phyloP scores from a whole-genome alignment of 768 basidiomycete species.

The Rhizopogon vesiculosus region DNA sequence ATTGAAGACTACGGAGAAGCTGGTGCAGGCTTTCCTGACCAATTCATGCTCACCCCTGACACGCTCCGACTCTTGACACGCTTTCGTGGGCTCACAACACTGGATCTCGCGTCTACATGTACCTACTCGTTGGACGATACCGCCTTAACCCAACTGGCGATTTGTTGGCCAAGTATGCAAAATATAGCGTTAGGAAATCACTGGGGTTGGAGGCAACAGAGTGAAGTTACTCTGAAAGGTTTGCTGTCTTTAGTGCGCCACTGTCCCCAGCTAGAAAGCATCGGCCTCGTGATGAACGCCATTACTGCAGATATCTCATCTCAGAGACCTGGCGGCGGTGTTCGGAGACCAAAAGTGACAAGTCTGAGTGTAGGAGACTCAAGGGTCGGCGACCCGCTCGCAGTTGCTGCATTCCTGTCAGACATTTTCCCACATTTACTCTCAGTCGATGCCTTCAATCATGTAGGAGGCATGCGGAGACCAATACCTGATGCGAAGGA shows the following conservation, averaged over 20 bases:
- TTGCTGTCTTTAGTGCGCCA: conserved; percentile 4
- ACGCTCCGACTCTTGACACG: conserved; percentile 1
- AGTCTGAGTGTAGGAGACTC: conserved; percentile 1
- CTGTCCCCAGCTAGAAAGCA: background rate
- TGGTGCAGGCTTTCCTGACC: background rate
- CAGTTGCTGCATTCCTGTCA: conserved; percentile 1
- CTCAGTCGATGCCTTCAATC: background rate
- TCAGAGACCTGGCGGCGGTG: background rate
- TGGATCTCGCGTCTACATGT: background rate
- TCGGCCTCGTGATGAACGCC: conserved; percentile 1
- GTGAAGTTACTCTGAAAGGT: conserved; percentile 1
- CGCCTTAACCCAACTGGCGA: conserved; percentile 2
- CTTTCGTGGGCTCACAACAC: background rate
- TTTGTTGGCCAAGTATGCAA: conserved; percentile 3
- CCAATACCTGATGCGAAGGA: background rate
- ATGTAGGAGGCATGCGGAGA: background rate
- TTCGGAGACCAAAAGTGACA: background rate
- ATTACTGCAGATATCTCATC: conserved; percentile 1
- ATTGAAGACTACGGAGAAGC: background rate
- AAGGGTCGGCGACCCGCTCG: background rate
- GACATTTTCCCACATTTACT: background rate
- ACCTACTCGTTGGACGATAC: conserved; percentile 3
- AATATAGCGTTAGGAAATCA: background rate
- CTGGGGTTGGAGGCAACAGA: conserved; percentile 2
- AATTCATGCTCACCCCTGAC: background rate